phyloP scores from a whole-genome alignment of 2,329 filamentous ascomycete genomes.

The Sporothrix inflata region DNA sequence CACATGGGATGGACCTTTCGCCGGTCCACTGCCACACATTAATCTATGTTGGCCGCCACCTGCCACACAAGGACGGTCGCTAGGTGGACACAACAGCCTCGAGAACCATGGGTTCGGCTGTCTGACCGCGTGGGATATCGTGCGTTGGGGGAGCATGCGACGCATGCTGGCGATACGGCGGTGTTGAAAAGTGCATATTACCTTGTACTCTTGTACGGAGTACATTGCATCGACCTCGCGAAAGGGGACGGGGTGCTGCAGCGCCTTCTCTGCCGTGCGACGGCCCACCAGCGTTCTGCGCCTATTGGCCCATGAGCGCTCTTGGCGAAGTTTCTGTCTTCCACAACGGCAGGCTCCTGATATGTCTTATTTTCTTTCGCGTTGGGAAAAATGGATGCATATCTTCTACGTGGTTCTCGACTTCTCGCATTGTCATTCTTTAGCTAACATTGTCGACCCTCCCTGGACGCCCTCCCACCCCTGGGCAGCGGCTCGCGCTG shows the following conservation, averaged over 20 bases:
- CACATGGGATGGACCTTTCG: conserved; percentile 2
- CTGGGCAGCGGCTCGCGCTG: conserved; percentile 3
- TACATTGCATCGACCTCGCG: conserved; percentile 9
- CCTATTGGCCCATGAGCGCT: conserved; percentile 14
- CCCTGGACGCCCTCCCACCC: background rate
- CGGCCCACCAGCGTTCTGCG: background rate
- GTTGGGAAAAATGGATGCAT: background rate
- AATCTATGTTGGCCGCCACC: conserved; percentile 1
- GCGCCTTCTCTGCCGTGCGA: conserved; percentile 9
- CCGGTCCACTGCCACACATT: background rate
- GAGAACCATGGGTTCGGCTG: conserved; percentile 16
- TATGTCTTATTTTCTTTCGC: background rate
- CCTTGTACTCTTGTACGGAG: background rate
- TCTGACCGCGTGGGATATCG: conserved; percentile 17
- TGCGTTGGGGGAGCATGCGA: conserved; percentile 18
- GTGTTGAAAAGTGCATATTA: background rate
- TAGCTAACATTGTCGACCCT: background rate
- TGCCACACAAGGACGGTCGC: conserved; percentile 6
- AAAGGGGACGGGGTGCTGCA: conserved; percentile 13
- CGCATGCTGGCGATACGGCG: conserved; percentile 23
- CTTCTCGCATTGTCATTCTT: background rate
- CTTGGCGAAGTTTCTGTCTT: conserved; percentile 6
- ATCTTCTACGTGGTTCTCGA: background rate
- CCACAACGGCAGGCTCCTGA: conserved; percentile 2
- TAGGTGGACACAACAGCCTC: background rate